These are phyloP conservation scores for Mesembryanthemum crystallinum DNA, from an alignment of 148 eudicot species.

Conservation along the genomic window DNA sequence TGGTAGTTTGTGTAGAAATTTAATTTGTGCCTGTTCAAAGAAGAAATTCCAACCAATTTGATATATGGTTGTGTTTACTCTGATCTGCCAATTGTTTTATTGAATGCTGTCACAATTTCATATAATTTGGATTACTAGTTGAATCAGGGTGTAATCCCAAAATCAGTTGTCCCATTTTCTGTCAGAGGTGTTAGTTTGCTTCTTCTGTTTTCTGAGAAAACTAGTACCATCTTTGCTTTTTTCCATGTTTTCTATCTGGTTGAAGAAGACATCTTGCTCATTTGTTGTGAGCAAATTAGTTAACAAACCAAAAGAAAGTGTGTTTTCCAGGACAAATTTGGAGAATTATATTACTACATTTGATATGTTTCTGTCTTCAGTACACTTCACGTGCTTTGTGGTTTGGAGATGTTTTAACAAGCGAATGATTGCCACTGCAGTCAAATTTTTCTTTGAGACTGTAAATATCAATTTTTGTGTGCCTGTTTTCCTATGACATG, in stretches of 20 bases:
- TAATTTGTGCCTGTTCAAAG: neutral
- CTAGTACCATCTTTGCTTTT: too few relatives aligned
- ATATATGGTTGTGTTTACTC: neutral
- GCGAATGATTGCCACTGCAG: too few relatives aligned
- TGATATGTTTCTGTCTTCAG: neutral
- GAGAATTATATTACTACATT: neutral
- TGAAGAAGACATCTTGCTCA: too few relatives aligned
- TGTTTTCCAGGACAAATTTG: neutral
- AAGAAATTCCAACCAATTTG: neutral
- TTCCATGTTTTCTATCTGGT: too few relatives aligned
- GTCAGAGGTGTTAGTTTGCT: too few relatives aligned
- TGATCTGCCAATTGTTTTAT: neutral
- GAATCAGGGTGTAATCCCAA: too few relatives aligned
- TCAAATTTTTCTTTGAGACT: too few relatives aligned
- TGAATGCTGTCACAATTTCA: too few relatives aligned
- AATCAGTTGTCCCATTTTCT: too few relatives aligned
- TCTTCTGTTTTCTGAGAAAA: too few relatives aligned
- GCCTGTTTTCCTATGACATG: neutral
- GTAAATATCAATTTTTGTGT: neutral
- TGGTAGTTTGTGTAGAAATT: neutral
- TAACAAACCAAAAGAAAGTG: neutral
- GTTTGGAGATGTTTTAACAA: neutral
- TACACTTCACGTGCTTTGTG: neutral
- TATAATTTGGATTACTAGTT: too few relatives aligned
- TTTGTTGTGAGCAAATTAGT: too few relatives aligned